phyloP scores from a whole-genome alignment of 2,329 filamentous ascomycete species.

The Claviceps pazoutovae region DNA sequence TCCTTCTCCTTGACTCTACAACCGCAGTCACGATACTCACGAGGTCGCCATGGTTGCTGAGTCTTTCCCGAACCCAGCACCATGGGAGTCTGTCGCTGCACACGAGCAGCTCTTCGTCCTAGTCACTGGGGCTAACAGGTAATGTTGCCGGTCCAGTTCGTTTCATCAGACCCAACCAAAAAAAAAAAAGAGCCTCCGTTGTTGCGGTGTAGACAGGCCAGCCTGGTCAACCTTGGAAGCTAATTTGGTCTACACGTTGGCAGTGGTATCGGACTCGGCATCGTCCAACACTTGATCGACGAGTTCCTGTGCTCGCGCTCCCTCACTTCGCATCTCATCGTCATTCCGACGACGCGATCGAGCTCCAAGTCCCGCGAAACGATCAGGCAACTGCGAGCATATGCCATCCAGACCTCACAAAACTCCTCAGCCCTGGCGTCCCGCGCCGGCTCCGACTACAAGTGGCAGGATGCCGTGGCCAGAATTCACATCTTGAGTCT shows the following conservation, averaged over 20 bases:
- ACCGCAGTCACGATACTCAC: not conserved
- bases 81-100: constrained; percentile 22
- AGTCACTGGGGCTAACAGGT: constrained; percentile 82
- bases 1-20: not conserved
- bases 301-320: constrained; percentile 66
- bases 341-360: constrained; percentile 75
- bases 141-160: constrained; percentile 11
- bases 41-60: constrained; percentile 2
- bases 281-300: constrained; percentile 74
- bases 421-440: constrained; percentile 24
- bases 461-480: constrained; percentile 26
- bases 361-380: constrained; percentile 61
- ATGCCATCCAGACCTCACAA: constrained; percentile 34
- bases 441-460: constrained; percentile 20
- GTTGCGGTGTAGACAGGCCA: too few relatives aligned
- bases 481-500: constrained; percentile 45
- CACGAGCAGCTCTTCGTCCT: constrained; percentile 47
- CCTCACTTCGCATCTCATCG: constrained; percentile 53
- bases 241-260: not conserved
- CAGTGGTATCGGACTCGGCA: constrained; percentile 78
- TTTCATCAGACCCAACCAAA: too few relatives aligned
- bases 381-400: constrained; percentile 44
- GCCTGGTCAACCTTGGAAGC: not conserved
- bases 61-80: constrained; percentile 10
- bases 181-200: not conserved